Base-by-base conservation (phyloP, 164 flowering plant species). In the Vitis rupestris region DNA sequence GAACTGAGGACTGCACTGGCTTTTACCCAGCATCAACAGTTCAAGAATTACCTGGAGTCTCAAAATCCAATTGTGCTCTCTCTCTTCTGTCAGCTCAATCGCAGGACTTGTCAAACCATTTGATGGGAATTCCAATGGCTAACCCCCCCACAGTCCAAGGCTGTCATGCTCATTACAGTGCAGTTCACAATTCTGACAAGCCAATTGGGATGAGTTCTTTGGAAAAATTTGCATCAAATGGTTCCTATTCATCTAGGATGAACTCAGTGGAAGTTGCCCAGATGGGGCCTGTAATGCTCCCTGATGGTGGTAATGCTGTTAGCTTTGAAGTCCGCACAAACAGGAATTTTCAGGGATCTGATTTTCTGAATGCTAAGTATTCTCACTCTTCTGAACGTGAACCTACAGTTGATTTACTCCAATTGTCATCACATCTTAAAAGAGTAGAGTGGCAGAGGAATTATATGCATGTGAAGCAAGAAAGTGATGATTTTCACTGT, bases 1-100 rank as follows among this genome's bases (percentile, higher is more conserved):
- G 58, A 68, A 51, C 59, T 48, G 72, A 63, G 47, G 64, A 66
- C 59, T 59, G 5, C 37, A 8, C 68, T 67, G 48, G 9, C 31
- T 59, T 23, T n/a, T 16, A 44, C 37, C 9, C 64, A 49, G 57
- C 70, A 14, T 19, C 74, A 53, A 59, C 67, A 3, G 29, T 61
- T 50, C 72, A 60, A 10, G 70, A 68, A 8, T 23, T 61, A 31
- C 29, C 64, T 64, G 67, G 70, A 65, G 70, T 62, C 2, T 63
- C 68, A 29, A 30, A 59, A 50, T 59, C 75, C 16, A 54, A 59
- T 30, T 63, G 78, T 80, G 87, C 87, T 84, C 85, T 82, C 87
- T 84, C 85, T 84, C 85, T 84, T 84, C 87, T 84, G 87, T 84
- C 87, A 80, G 66, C 78, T 68, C 76, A 78, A 51, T 73, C 82